A percentile compares a stretch with the other conserved stretches of the same genome.
These are phyloP conservation scores for Fusarium poae DNA, from an alignment of 2,329 filamentous ascomycete species.

Conservation along the genomic window DNA sequence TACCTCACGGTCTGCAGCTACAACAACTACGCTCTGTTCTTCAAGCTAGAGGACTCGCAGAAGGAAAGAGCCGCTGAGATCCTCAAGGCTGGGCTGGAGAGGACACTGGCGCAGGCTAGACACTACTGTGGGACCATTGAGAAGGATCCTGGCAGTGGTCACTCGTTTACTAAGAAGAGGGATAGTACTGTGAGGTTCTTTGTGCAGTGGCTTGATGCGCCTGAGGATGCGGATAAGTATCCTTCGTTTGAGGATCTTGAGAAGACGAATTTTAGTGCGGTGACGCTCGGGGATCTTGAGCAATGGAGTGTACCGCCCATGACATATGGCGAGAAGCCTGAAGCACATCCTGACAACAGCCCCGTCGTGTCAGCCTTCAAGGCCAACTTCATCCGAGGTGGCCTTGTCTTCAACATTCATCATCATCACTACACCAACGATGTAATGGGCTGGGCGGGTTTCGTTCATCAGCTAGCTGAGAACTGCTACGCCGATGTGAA, in stretches of 20 bases:
- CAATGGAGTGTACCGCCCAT: slow-evolving; percentile 55
- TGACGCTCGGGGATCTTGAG: slow-evolving; percentile 52
- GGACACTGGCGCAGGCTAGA: slow-evolving; percentile 54
- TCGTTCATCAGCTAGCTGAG: slow-evolving; percentile 58
- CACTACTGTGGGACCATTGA: slow-evolving; percentile 58
- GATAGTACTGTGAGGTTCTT: slow-evolving; percentile 53
- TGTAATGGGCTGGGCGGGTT: slow-evolving; percentile 57
- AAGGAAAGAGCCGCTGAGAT: slow-evolving; percentile 46
- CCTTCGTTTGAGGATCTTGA: slow-evolving; percentile 58
- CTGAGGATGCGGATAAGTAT: slow-evolving; percentile 44
- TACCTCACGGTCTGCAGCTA: slow-evolving; percentile 52
- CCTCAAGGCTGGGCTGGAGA: slow-evolving; percentile 54
- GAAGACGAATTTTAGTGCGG: slow-evolving; percentile 51
- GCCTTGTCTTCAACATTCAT: slow-evolving; percentile 58
- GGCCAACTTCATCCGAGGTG: slow-evolving; percentile 58
- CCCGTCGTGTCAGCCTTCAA: slow-evolving; percentile 56
- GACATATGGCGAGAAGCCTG: slow-evolving; percentile 57
- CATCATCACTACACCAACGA: slow-evolving; percentile 60
- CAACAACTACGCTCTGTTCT: slow-evolving; percentile 58
- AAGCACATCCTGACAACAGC: slow-evolving; percentile 52
- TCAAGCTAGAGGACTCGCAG: slow-evolving; percentile 52
- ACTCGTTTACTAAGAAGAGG: slow-evolving; percentile 55
- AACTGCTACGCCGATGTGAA: slow-evolving; percentile 56
- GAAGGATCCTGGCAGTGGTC: slow-evolving; percentile 52
- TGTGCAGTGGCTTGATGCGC: slow-evolving; percentile 55